Evolutionary conservation across 495 filamentous ascomycete genomes (phyloP).

Genomic region (Talaromyces stipitatus): DNA sequence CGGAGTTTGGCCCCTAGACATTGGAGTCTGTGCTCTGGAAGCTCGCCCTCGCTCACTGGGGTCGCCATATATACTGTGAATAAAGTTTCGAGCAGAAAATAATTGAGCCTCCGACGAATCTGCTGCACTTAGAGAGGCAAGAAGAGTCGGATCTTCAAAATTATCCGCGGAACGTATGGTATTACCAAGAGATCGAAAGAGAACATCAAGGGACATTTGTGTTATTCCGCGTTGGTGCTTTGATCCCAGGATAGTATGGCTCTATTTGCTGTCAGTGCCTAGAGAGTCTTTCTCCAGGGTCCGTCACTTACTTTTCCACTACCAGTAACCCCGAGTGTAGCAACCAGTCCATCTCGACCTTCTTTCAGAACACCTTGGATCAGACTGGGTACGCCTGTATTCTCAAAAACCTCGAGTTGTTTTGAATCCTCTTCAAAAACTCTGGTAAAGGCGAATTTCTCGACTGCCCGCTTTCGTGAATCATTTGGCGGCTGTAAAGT

Average conservation of each 20-base stretch:
- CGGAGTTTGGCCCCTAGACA: slow-evolving; percentile 46
- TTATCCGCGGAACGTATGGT: slow-evolving; percentile 56
- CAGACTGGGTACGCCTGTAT: slow-evolving; percentile 65
- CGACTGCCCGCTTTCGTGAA: slow-evolving; percentile 70
- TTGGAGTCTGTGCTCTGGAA: slow-evolving; percentile 73
- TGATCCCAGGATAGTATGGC: slow-evolving; percentile 93
- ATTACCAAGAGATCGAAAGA: slow-evolving; percentile 69
- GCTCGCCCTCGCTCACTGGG: slow-evolving; percentile 48
- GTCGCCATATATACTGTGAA: slow-evolving; percentile 73
- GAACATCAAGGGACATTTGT: slow-evolving; percentile 82
- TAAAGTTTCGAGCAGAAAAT: slow-evolving; percentile 66
- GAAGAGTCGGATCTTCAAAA: slow-evolving; percentile 49
- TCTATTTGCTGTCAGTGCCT: slow-evolving; percentile 45
- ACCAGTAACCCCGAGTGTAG: slow-evolving; percentile 90
- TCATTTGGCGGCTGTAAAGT: slow-evolving; percentile 80
- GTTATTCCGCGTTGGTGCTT: slow-evolving; percentile 79
- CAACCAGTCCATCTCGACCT: slow-evolving; percentile 81
- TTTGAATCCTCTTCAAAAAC: slow-evolving; percentile 82
- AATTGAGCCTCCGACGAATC: slow-evolving; percentile 81
- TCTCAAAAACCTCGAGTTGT: slow-evolving; percentile 83
- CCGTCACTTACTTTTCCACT: slow-evolving; percentile 72
- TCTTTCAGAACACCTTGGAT: slow-evolving; percentile 73
- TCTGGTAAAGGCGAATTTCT: slow-evolving; percentile 89
- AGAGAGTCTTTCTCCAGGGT: slow-evolving; percentile 6
- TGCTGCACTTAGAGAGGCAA: slow-evolving; percentile 62